These are phyloP conservation scores for Cryoendolithus antarcticus DNA, from an alignment of 2,329 filamentous ascomycete genomes.

Conservation along the genomic window DNA sequence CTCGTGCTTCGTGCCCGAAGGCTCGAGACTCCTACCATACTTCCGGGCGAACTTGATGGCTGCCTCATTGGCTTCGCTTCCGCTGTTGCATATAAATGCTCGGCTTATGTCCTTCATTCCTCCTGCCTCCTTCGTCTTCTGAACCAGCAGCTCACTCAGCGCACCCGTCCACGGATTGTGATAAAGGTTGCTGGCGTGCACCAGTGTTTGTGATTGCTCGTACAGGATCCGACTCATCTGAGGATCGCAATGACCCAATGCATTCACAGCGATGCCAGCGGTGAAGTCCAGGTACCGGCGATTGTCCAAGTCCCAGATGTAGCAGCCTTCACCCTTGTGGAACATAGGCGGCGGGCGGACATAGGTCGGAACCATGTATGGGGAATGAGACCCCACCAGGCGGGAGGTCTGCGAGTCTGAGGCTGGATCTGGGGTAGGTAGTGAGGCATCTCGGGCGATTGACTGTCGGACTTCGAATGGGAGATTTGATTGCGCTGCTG, in stretches of 20 bases:
- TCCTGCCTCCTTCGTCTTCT: constrained; percentile 66
- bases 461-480: no score
- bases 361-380: constrained; percentile 94
- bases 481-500: no score
- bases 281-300: constrained; percentile 88
- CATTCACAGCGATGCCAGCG: constrained; percentile 92
- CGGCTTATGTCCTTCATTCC: constrained; percentile 69
- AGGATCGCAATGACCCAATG: constrained; percentile 78
- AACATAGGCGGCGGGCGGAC: constrained; percentile 83
- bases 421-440: constrained; percentile 61
- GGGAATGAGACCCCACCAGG: constrained; percentile 61
- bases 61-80: constrained; percentile 93
- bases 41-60: constrained; percentile 96
- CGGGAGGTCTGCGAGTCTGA: constrained; percentile 61
- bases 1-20: constrained; percentile 51
- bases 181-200: constrained; percentile 93
- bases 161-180: constrained; percentile 92
- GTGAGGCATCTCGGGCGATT: constrained; percentile 24
- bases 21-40: constrained; percentile 50
- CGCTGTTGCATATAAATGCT: constrained; percentile 92
- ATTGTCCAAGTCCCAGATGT: constrained; percentile 83
- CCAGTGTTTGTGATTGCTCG: constrained; percentile 55
- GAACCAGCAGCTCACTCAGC: constrained; percentile 72
- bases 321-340: constrained; percentile 72
- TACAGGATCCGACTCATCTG: constrained; percentile 63